A percentile compares a stretch with the other conserved stretches of the same genome.
These are phyloP conservation scores for Adansonia rubrostipa DNA, from an alignment of 441 rosid genomes.

Conservation along the genomic window DNA sequence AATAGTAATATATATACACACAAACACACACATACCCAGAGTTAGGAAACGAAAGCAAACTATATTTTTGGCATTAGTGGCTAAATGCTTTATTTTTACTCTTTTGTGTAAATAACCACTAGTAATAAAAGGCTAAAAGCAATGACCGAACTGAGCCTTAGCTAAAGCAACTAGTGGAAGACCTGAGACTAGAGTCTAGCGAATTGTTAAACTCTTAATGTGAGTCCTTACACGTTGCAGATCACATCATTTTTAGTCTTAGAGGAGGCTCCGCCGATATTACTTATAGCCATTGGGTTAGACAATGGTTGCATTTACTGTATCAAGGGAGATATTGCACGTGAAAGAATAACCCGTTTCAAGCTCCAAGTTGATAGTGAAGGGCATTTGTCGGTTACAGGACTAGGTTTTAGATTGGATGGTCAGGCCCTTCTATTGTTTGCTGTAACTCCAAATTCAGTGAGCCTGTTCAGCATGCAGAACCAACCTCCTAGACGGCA, in stretches of 20 bases:
- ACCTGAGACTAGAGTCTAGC: not conserved
- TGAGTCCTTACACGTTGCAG: constrained; percentile 49
- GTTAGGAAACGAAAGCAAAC: not conserved
- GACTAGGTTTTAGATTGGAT: constrained; percentile 88
- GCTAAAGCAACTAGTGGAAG: not conserved
- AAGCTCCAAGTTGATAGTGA: constrained; percentile 75
- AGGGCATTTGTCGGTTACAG: constrained; percentile 56
- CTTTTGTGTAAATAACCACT: not conserved
- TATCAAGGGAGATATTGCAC: constrained; percentile 94
- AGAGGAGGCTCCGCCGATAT: constrained; percentile 95
- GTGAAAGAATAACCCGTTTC: constrained; percentile 88
- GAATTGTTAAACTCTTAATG: constrained; percentile 15
- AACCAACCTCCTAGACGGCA: constrained; percentile 77
- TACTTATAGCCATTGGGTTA: constrained; percentile 87
- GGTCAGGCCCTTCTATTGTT: constrained; percentile 86
- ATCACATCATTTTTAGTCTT: constrained; percentile 88
- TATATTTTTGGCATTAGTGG: not conserved
- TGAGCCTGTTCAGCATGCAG: constrained; percentile 75
- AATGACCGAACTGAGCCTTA: not conserved
- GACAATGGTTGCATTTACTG: constrained; percentile 85
- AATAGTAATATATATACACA: not conserved
- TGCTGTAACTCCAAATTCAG: constrained; percentile 78
- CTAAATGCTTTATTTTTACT: not conserved
- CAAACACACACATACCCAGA: no score
- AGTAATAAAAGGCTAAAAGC: not conserved